Conservation (phyloP, 2,329 filamentous ascomycete genomes). For the Paecilomyces fulvus region DNA sequence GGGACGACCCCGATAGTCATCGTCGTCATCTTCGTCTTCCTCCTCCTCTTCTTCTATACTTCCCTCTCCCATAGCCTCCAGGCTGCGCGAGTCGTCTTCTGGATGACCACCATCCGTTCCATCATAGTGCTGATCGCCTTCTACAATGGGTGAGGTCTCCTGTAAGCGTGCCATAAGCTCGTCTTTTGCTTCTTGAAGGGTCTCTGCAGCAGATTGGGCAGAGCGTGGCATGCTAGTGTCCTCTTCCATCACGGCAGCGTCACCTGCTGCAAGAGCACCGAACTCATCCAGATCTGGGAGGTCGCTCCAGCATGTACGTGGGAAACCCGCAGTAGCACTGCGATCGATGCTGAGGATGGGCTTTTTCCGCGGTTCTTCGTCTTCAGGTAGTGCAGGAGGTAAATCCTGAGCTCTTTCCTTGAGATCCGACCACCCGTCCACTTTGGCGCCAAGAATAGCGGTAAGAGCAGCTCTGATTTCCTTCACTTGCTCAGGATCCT, state of each 20-base stretch:
- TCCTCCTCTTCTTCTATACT: slow-evolving; percentile 42
- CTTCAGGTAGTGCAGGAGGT: slow-evolving; percentile 26
- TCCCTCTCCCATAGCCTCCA: slow-evolving; percentile 35
- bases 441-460: slow-evolving; percentile 35
- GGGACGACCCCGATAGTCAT: slow-evolving; percentile 43
- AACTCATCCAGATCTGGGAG: slow-evolving; percentile 37
- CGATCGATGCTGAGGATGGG: slow-evolving; percentile 35
- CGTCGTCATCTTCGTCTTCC: slow-evolving; percentile 45
- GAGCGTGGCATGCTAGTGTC: slow-evolving; percentile 40
- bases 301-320: slow-evolving; percentile 35
- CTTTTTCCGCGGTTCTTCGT: slow-evolving; percentile 30
- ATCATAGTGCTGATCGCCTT: slow-evolving; percentile 35
- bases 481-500: slow-evolving; percentile 37
- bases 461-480: slow-evolving; percentile 37
- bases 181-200: slow-evolving; percentile 43
- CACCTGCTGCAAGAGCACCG: slow-evolving; percentile 25
- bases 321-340: slow-evolving; percentile 30
- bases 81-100: slow-evolving; percentile 35
- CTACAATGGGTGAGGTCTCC: slow-evolving; percentile 33
- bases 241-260: slow-evolving; percentile 35
- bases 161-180: slow-evolving; percentile 43
- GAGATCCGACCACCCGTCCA: slow-evolving; percentile 37
- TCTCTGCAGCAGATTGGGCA: slow-evolving; percentile 40
- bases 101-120: slow-evolving; percentile 33
- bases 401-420: slow-evolving; percentile 30